These are phyloP conservation scores for Globisporangium sylvaticum DNA, from an alignment of 352 stramenopile genomes.

Conservation along the genomic window DNA sequence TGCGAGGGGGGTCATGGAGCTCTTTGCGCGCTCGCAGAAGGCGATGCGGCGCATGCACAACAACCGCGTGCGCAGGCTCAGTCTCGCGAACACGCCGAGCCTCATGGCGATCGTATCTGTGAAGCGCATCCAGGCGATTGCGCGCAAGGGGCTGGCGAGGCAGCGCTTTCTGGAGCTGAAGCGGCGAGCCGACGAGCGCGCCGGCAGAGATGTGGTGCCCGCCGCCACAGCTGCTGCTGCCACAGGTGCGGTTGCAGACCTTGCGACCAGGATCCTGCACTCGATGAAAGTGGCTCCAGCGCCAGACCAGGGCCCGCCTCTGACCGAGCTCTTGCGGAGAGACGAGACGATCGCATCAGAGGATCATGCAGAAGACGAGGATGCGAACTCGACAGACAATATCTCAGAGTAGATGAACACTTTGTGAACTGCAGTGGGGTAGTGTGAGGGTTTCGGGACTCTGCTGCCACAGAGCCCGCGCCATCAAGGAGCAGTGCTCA, in stretches of 20 bases:
- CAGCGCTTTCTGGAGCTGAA: conserved; percentile 26
- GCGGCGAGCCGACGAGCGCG: background rate
- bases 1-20: conserved; percentile 14
- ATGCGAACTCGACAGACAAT: background rate
- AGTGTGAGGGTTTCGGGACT: background rate
- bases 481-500: background rate
- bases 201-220: background rate
- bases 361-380: background rate
- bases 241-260: conserved; percentile 1
- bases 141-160: conserved; percentile 21
- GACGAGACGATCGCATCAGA: background rate
- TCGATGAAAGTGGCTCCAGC: conserved; percentile 18
- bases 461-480: background rate
- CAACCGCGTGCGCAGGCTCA: conserved; percentile 12
- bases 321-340: conserved; percentile 2
- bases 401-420: background rate
- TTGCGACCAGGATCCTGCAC: conserved; percentile 12
- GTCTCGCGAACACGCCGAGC: conserved; percentile 17
- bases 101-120: conserved; percentile 27
- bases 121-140: conserved; percentile 34
- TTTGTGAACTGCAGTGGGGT: background rate
- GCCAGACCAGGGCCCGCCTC: background rate
- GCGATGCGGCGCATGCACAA: conserved; percentile 16
- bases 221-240: background rate
- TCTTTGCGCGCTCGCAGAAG: conserved; percentile 32